Evolutionary conservation across 805 yeast species (phyloP), one percentile per base, ranked within the genome.

Genomic region (Yamadazyma sp.): DNA sequence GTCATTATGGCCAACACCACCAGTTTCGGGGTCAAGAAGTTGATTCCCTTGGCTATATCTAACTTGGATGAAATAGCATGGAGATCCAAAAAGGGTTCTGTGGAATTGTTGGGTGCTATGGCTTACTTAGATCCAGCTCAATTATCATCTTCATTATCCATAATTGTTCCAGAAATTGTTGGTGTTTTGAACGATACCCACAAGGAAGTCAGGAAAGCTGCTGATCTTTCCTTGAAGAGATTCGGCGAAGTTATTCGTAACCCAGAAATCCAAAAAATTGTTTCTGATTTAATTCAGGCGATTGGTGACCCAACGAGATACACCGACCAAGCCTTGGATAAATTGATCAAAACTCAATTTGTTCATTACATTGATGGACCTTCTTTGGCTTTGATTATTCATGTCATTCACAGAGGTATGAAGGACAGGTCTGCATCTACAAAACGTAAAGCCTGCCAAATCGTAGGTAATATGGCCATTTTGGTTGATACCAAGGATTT

Each of bases 331-430:
- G 97, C 98, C 0, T 67, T 93, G 40, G 95, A 89, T 52, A 80
- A 86, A 11, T 74, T 93, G 52, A 80, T 91, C 49, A 79, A 78
- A 50, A 93, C 99, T 0, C 95, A 91, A 50, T 93, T 93, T 53
- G 96, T 90, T 30, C 99, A 93, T 62, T 93, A 91, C 60, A 91
- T 93, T 48, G 99, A 93, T 64, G 96, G 97, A 14, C 98, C 99
- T 3, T 91, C 98, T 1, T 71, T 93, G 53, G 99, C 99, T 0
- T 73, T 93, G 52, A 88, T 93, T 39, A 87, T 90, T 45, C 96
- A 90, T 56, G 96, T 93, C 36, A 83, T 93, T 32, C 93, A 88
- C 57, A 79, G 99, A 60, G 99, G 98, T 66, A 80, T 93, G 85
- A 79, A 77, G 36, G 98, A 91, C 49, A 73, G 99, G 54, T 84